Evolutionary conservation across 225 moss, liverwort and hornwort genomes (phyloP).

Genomic region (Straminergon stramineum): DNA sequence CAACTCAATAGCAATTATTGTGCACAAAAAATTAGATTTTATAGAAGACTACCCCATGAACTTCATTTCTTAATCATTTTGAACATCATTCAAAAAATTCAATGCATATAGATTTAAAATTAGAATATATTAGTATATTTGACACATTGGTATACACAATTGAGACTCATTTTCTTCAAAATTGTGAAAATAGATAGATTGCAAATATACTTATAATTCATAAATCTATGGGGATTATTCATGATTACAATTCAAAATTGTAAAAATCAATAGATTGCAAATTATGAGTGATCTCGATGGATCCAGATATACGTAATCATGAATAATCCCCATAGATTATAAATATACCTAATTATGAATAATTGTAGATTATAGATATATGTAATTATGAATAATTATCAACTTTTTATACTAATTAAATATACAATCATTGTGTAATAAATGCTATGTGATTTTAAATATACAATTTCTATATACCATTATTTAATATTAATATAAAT

Average conservation of each 20-base stretch:
- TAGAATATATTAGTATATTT: too few species aligned
- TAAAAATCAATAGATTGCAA: too few species aligned
- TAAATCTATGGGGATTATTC: too few species aligned
- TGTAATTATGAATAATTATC: background rate
- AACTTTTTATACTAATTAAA: background rate
- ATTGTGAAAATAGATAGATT: background rate
- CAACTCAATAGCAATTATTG: too few species aligned
- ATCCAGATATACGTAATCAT: too few species aligned
- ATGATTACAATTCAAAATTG: too few species aligned
- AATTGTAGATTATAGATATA: accelerated
- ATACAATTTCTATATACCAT: background rate
- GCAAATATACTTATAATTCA: background rate
- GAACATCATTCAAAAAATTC: background rate
- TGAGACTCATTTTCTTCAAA: background rate
- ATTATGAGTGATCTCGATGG: too few species aligned
- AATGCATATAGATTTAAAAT: background rate
- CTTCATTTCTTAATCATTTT: background rate
- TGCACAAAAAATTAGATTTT: background rate
- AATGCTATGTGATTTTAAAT: background rate
- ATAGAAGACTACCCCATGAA: accelerated
- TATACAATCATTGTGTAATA: background rate
- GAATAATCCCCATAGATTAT: too few species aligned
- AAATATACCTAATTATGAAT: background rate
- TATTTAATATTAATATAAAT: too few species aligned
- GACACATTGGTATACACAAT: too few species aligned